phyloP scores from a whole-genome alignment of 1,284 basidiomycete genomes.

The Trametes pubescens region DNA sequence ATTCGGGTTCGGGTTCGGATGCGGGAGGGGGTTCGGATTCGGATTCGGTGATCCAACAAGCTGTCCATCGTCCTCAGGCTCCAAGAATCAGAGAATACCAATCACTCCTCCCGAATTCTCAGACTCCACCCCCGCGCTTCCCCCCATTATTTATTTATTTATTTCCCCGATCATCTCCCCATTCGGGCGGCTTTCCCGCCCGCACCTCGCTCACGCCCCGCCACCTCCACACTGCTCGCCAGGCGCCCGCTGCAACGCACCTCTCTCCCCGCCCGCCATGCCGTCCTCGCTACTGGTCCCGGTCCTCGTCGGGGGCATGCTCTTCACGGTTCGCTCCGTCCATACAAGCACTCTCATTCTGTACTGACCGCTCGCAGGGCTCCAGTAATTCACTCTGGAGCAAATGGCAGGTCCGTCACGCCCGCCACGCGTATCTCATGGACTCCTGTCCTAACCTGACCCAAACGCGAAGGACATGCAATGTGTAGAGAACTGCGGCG shows the following conservation, averaged over 20 bases:
- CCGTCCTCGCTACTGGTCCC: conserved; percentile 52
- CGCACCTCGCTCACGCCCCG: conserved; percentile 18
- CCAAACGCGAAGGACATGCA: conserved; percentile 79
- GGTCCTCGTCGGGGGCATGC: conserved; percentile 77
- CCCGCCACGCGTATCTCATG: conserved; percentile 17
- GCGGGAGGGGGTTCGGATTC: conserved; percentile 12
- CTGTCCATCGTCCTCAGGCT: conserved; percentile 23
- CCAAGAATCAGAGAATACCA: conserved; percentile 25
- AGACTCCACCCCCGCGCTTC: conserved; percentile 8
- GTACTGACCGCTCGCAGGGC: conserved; percentile 55
- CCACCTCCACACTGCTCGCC: conserved; percentile 3
- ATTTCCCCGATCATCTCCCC: conserved; percentile 19
- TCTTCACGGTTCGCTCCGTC: conserved; percentile 64
- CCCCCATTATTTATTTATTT: conserved; percentile 27
- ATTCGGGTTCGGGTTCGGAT: conserved; percentile 26
- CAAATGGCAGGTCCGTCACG: conserved; percentile 73
- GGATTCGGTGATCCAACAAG: conserved; percentile 34
- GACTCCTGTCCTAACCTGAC: conserved; percentile 8
- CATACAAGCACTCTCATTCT: conserved; percentile 18
- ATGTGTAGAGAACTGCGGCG: conserved; percentile 90
- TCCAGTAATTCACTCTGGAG: conserved; percentile 83
- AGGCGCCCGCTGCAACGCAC: conserved; percentile 4
- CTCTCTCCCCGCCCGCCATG: conserved; percentile 38
- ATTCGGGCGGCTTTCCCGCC: conserved; percentile 22
- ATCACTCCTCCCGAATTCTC: conserved; percentile 19